phyloP scores from a whole-genome alignment of 108 stramenopile genomes.

The Skeletonema costatum region DNA sequence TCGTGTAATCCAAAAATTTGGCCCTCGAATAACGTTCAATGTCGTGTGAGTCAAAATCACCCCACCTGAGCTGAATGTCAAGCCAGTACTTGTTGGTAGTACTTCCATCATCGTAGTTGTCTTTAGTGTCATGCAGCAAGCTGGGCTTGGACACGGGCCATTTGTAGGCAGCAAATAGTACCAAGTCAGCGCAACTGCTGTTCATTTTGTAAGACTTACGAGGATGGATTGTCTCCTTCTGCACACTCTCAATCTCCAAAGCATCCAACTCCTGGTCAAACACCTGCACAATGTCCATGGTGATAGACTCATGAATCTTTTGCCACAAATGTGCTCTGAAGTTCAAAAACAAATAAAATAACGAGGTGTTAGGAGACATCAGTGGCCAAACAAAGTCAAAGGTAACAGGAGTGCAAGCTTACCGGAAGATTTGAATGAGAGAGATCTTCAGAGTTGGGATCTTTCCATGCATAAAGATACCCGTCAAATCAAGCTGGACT shows the following conservation, averaged over 20 bases:
- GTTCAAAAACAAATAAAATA: conserved; percentile 35
- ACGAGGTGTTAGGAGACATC: not conserved
- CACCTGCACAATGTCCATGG: conserved; percentile 98
- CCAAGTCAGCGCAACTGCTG: conserved; percentile 98
- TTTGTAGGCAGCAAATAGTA: conserved; percentile 98
- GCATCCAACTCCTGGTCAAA: conserved; percentile 99
- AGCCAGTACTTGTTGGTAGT: conserved; percentile 99
- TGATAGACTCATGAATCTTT: conserved; percentile 99
- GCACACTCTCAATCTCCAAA: conserved; percentile 98
- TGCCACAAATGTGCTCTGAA: conserved; percentile 98
- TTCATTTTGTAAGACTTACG: conserved; percentile 99
- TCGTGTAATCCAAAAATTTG: conserved; percentile 99
- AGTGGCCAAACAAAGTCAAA: not conserved
- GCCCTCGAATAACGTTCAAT: conserved; percentile 97
- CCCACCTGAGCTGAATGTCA: conserved; percentile 99
- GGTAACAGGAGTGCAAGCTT: not conserved
- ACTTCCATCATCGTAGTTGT: conserved; percentile 92
- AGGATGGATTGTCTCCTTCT: conserved; percentile 99
- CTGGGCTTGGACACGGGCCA: conserved; percentile 98
- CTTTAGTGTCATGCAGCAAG: conserved; percentile 96
- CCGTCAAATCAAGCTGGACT: conserved; percentile 99
- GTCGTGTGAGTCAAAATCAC: conserved; percentile 99
- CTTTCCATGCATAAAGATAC: conserved; percentile 99
- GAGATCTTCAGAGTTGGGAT: conserved; percentile 98
- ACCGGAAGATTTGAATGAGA: conserved; percentile 87